Evolutionary conservation across 192 early-diverging fungal species (phyloP), one percentile per base, ranked within the genome.

Genomic region (Coemansia sp.): DNA sequence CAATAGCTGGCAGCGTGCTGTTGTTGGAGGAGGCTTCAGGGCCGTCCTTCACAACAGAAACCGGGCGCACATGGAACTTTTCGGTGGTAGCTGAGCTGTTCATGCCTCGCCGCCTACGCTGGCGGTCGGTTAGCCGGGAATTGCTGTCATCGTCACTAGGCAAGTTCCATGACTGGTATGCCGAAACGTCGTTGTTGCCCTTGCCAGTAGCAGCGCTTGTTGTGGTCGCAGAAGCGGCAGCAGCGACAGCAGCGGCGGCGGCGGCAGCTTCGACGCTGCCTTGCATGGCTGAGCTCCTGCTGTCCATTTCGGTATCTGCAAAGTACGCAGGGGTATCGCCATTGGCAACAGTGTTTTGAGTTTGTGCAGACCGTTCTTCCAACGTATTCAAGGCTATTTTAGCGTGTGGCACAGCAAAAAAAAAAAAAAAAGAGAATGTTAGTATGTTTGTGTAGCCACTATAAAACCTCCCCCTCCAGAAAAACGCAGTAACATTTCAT

Each of bases 271-370:
- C 39, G n/a, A 26, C 30, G 21, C 40, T 54, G 37, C 14, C 45
- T 31, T 41, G 21, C 23, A 51, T 39, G 10, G 51, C 41, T 34
- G 34, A 42, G 66, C 66, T 49, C 20, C 38, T 50, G 48, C 50
- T 57, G 17, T 69, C 66, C 62, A 62, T 76, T 45, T 76, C 73
- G 6, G 62, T 56, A 38, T 69, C 73, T 26, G 66, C 73, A 62
- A 57, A 69, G 38, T 76, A 69, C 16, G 59, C 32, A 11, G 62
- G 55, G 10, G 51, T 31, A 28, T 38, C 52, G 45, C 54, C 59
- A 56, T 69, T 51, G 21, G 50, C 34, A 32, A 62, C 32, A 8
- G 50, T 45, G 17, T 28, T 36, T 54, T 17, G 18, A 8, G 46
- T 38, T 31, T 21, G 62, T 18, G 53, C 42, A 6, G 62, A 53